Conservation (phyloP, 2,329 filamentous ascomycete species). For the Cladosporium sp. region DNA sequence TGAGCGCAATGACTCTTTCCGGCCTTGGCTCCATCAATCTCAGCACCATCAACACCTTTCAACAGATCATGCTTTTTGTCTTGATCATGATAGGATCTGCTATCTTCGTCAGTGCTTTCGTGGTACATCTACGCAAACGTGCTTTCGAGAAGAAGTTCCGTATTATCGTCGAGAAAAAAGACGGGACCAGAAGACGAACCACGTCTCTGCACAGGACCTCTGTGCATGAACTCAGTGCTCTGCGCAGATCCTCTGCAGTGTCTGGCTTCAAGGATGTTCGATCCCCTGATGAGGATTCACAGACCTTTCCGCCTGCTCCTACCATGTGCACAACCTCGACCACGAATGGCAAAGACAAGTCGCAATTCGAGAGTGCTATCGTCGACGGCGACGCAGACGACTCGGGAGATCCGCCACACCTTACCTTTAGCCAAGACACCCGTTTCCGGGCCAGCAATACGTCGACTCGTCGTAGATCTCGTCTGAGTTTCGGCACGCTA, state of each 20-base stretch:
- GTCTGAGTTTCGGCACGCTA: slow-evolving; percentile 32
- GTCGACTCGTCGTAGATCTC: slow-evolving; percentile 24
- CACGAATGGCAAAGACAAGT: background rate
- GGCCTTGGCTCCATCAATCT: slow-evolving; percentile 70
- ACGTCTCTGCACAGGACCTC: background rate
- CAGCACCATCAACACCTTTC: slow-evolving; percentile 65
- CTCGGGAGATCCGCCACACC: background rate
- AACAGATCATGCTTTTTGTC: slow-evolving; percentile 66
- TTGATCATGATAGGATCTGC: slow-evolving; percentile 67
- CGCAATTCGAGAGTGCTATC: slow-evolving; percentile 5
- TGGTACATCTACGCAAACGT: slow-evolving; percentile 61
- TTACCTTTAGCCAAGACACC: slow-evolving; percentile 37
- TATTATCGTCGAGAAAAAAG: slow-evolving; percentile 41
- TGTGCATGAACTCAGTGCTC: slow-evolving; percentile 8
- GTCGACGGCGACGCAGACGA: slow-evolving; percentile 18
- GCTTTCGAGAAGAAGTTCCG: slow-evolving; percentile 65
- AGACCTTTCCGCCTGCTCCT: background rate
- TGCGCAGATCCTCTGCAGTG: background rate
- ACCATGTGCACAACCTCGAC: background rate
- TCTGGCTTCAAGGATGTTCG: background rate
- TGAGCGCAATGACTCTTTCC: slow-evolving; percentile 67
- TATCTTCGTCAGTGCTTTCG: slow-evolving; percentile 67
- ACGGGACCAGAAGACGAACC: slow-evolving; percentile 44
- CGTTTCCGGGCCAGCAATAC: slow-evolving; percentile 25
- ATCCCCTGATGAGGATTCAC: background rate